Percentiles rank a stretch among this genome's conserved stretches.
Conservation (phyloP, 1,139 yeast genomes). For the Pichia sp. region DNA sequence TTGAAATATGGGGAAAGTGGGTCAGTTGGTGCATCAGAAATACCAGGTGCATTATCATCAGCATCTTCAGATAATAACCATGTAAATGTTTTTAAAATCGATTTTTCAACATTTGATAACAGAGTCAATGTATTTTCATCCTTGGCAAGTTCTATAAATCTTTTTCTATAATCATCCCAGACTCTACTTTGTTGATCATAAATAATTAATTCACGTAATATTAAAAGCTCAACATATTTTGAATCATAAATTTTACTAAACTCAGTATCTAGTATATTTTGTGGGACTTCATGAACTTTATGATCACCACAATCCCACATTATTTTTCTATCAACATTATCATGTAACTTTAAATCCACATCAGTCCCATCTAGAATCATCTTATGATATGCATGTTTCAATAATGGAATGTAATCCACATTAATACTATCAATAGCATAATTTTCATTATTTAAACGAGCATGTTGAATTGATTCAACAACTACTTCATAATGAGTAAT, state of each 20-base stretch:
- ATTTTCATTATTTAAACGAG: conserved; percentile 5
- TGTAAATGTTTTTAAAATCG: conserved; percentile 18
- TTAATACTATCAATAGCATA: conserved; percentile 1
- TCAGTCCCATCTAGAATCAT: conserved; percentile 10
- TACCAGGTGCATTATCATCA: background rate
- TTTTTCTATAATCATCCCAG: conserved; percentile 13
- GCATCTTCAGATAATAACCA: conserved; percentile 11
- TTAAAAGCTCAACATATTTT: conserved; percentile 26
- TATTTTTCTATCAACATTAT: conserved; percentile 45
- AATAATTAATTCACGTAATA: conserved; percentile 31
- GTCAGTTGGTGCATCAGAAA: conserved; percentile 15
- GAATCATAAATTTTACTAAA: conserved; percentile 6
- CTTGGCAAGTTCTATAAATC: conserved; percentile 15
- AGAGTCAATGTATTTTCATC: background rate
- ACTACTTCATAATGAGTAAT: conserved; percentile 25
- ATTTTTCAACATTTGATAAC: conserved; percentile 22
- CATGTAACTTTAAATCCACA: conserved; percentile 27
- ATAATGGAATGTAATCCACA: conserved; percentile 5
- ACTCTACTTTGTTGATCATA: conserved; percentile 22
- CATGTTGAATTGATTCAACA: conserved; percentile 9
- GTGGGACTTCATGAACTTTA: conserved; percentile 18
- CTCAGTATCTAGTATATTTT: conserved; percentile 1
- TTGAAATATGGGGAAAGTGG: conserved; percentile 20
- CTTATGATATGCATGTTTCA: conserved; percentile 6
- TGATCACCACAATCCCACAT: conserved; percentile 43